These are phyloP conservation scores for Oenanthe sinensis DNA, from an alignment of 129 eudicot species.

Conservation along the genomic window DNA sequence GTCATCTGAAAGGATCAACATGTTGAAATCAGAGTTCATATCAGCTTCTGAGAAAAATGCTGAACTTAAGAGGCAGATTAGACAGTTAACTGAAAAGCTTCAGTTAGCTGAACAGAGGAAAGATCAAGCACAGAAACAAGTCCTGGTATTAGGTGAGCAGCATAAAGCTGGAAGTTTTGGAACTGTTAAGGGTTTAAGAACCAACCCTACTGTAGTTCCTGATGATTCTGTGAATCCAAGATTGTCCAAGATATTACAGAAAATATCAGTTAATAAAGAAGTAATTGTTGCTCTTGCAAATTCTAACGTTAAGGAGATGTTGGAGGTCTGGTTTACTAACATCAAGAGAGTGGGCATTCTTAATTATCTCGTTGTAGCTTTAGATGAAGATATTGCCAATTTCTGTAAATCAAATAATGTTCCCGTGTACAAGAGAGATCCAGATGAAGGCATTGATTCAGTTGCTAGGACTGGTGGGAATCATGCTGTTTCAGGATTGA, in stretches of 20 bases:
- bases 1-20: slow-evolving; percentile 27
- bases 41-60: slow-evolving; percentile 28
- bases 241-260: slow-evolving; percentile 32
- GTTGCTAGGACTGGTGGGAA: slow-evolving; percentile 37
- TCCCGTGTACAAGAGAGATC: slow-evolving; percentile 33
- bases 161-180: slow-evolving; percentile 39
- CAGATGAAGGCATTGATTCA: slow-evolving; percentile 25
- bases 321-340: slow-evolving; percentile 34
- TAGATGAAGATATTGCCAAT: slow-evolving; percentile 31
- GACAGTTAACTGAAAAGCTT: slow-evolving; percentile 34
- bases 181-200: slow-evolving; percentile 34
- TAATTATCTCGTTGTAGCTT: slow-evolving; percentile 39
- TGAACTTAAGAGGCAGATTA: slow-evolving; percentile 29
- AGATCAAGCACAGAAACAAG: slow-evolving; percentile 36
- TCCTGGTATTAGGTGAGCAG: slow-evolving; percentile 29
- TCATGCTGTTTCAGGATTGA: slow-evolving; percentile 50
- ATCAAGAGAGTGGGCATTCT: slow-evolving; percentile 36
- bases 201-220: slow-evolving; percentile 33
- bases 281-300: slow-evolving; percentile 43
- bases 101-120: slow-evolving; percentile 33
- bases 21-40: slow-evolving; percentile 31
- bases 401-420: slow-evolving; percentile 30
- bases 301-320: slow-evolving; percentile 34
- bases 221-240: slow-evolving; percentile 46
- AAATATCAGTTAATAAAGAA: slow-evolving; percentile 28